These are phyloP conservation scores for Atkinsonella texensis DNA, from an alignment of 2,329 filamentous ascomycete genomes.

Conservation along the genomic window DNA sequence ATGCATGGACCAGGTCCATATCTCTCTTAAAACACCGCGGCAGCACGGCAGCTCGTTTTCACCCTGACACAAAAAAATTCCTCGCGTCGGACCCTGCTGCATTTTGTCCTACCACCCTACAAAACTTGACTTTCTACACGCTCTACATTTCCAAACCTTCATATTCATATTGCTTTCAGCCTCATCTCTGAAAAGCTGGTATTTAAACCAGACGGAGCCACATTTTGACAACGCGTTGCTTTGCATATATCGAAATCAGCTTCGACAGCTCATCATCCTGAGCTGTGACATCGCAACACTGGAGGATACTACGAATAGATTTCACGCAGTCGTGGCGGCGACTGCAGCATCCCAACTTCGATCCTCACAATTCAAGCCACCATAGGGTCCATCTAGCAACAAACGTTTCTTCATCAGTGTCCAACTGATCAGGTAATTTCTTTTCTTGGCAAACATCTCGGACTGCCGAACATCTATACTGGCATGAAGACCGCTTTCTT, in stretches of 20 bases:
- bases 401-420: not conserved
- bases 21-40: not conserved
- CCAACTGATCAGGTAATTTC: not conserved
- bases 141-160: not conserved
- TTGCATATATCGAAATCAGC: not conserved
- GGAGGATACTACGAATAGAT: conserved; percentile 5
- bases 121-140: not conserved
- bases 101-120: not conserved
- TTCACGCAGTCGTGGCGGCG: conserved; percentile 10
- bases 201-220: too few relatives aligned
- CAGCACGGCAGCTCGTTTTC: not conserved
- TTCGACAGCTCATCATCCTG: conserved; percentile 6
- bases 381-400: conserved; percentile 4
- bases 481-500: conserved; percentile 6
- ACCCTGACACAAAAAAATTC: not conserved
- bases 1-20: not conserved
- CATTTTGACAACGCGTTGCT: not conserved
- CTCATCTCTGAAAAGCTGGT: too few relatives aligned
- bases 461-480: not conserved
- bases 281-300: conserved; percentile 10
- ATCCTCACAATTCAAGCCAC: conserved; percentile 7
- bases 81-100: not conserved
- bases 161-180: not conserved
- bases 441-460: not conserved
- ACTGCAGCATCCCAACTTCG: conserved; percentile 5